Percentiles rank a stretch among this genome's conserved stretches.
Conservation (phyloP, 1,284 basidiomycete genomes). For the Mycosarcoma mackinlayi region DNA sequence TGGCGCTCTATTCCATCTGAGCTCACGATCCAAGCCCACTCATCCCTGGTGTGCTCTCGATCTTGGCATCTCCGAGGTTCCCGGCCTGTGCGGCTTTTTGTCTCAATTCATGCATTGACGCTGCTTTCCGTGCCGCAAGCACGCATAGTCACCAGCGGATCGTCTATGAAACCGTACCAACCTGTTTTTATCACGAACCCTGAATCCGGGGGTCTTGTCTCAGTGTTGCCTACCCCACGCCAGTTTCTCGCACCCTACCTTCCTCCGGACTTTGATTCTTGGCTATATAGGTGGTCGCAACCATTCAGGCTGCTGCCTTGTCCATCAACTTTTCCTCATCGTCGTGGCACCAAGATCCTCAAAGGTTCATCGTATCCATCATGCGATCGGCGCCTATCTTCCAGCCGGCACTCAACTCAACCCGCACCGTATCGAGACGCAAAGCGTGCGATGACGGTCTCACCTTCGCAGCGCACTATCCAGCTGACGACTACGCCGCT, state of each 20-base stretch:
- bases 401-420: slow-evolving; percentile 26
- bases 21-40: too few species aligned
- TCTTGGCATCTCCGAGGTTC: slow-evolving; percentile 10
- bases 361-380: background rate
- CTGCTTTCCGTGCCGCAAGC: background rate
- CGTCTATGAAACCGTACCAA: too few species aligned
- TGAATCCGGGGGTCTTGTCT: background rate
- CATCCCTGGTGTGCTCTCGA: background rate
- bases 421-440: slow-evolving; percentile 5
- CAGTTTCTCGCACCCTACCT: background rate
- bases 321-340: background rate
- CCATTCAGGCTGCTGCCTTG: background rate
- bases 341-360: too few species aligned
- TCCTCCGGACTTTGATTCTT: background rate
- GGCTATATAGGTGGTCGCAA: background rate
- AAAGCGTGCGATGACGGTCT: slow-evolving; percentile 17
- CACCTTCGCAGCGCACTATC: slow-evolving; percentile 30
- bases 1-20: too few species aligned
- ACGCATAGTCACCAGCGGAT: too few species aligned
- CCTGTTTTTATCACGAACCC: too few species aligned
- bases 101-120: slow-evolving; percentile 1
- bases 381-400: slow-evolving; percentile 35
- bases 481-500: slow-evolving; percentile 22
- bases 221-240: background rate
- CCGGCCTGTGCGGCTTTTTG: background rate